phyloP scores from a whole-genome alignment of 2,329 filamentous ascomycete species.

The Nakataea oryzae region DNA sequence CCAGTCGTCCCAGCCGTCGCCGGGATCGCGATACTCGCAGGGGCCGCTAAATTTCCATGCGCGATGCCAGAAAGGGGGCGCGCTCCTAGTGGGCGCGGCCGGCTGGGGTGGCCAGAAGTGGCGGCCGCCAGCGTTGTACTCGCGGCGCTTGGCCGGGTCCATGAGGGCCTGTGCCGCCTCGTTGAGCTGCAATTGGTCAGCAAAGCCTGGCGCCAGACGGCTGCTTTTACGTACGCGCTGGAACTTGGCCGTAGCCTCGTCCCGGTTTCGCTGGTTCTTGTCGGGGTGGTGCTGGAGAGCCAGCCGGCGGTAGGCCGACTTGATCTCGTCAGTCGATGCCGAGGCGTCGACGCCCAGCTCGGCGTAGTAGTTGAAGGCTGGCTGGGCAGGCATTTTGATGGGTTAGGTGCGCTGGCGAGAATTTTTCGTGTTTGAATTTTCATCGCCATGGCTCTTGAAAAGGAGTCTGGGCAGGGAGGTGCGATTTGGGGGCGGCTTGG shows the following conservation, averaged over 20 bases:
- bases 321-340: slow-evolving; percentile 13
- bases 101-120: too few species aligned
- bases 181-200: neutral
- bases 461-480: too few species aligned
- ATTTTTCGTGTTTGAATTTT: neutral
- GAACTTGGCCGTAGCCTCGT: slow-evolving; percentile 13
- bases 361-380: slow-evolving; percentile 13
- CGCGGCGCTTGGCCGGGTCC: neutral
- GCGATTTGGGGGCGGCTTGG: too few species aligned
- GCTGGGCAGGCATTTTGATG: neutral
- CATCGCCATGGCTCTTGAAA: too few species aligned
- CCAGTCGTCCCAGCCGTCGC: neutral
- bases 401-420: neutral
- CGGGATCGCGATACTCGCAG: neutral
- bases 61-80: too few species aligned
- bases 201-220: too few species aligned
- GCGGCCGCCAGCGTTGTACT: neutral
- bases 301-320: slow-evolving; percentile 12
- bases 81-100: too few species aligned
- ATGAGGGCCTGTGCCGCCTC: neutral
- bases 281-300: slow-evolving; percentile 16
- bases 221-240: slow-evolving; percentile 8
- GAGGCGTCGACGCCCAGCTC: slow-evolving; percentile 13
- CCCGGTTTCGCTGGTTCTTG: slow-evolving; percentile 12
- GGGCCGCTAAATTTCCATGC: too few species aligned